Evolutionary conservation across 805 yeast species (phyloP).

Genomic region (Teunomyces pallodes): DNA sequence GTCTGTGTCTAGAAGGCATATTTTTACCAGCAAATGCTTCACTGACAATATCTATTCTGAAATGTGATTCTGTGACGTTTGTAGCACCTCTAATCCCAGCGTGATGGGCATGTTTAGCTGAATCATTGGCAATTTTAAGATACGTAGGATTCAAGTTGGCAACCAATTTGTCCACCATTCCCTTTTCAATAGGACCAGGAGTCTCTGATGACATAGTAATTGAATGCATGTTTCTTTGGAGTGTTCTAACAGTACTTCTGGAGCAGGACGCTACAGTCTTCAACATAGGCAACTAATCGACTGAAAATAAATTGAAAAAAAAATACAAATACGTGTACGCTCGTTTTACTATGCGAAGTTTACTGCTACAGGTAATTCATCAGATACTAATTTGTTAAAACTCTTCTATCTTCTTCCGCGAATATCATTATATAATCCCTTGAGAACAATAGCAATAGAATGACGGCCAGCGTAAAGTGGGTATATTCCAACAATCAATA

Average conservation of each 20-base stretch:
- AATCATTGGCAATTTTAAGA: slow-evolving; percentile 69
- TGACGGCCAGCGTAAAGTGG: slow-evolving; percentile 37
- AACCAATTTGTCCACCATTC: slow-evolving; percentile 45
- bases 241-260: not conserved
- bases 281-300: not conserved
- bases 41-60: slow-evolving; percentile 70
- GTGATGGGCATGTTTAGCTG: slow-evolving; percentile 86
- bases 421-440: slow-evolving; percentile 19
- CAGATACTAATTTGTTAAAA: no score
- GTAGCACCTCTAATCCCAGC: slow-evolving; percentile 72
- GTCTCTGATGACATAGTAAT: slow-evolving; percentile 13
- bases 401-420: not conserved
- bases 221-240: slow-evolving; percentile 1
- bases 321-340: not conserved
- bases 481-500: slow-evolving; percentile 28
- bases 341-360: not conserved
- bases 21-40: slow-evolving; percentile 61
- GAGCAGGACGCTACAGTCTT: not conserved
- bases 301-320: not conserved
- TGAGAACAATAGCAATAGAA: slow-evolving; percentile 19
- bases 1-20: slow-evolving; percentile 74
- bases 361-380: no score
- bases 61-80: slow-evolving; percentile 78
- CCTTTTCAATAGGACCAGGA: slow-evolving; percentile 49
- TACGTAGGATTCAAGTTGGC: slow-evolving; percentile 42